Evolutionary conservation across 352 stramenopile genomes (phyloP), one percentile per base, ranked within the genome.

Genomic region (Pythium utonaiense): DNA sequence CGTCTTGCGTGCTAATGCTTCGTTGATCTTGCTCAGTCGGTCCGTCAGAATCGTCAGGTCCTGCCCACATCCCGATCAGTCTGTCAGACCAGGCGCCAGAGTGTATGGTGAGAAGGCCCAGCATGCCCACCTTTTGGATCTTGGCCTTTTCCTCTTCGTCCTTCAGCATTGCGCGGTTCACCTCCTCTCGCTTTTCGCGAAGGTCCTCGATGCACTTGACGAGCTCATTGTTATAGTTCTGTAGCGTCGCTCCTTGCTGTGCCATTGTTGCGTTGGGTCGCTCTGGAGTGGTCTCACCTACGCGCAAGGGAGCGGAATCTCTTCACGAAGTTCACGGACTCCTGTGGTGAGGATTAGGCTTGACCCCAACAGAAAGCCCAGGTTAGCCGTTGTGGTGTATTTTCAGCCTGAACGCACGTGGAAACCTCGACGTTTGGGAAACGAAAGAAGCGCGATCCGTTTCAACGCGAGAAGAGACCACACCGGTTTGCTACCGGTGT

Each of bases 181-280:
- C 85, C 67, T 96, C 88, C 63, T 97, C 89, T 27, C 91, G 83
- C 74, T 96, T 96, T 71, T 96, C 88, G 25, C 89, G 88, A 47
- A 98, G 74, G 62, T 97, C 91, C 62, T 98, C 93, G 62, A 98
- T 98, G 73, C 91, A 97, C 62, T 97, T 97, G 55, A 98, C 92
- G 24, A 97, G 78, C 70, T 98, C 91, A 77, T 98, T 98, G 75
- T 98, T 98, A 80, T 97, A 98, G 75, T 97, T 98, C 72, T 97
- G 89, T 57, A 98, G 83, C 54, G 91, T 97, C 62, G 91, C 89
- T 33, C 92, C 92, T 64, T 98, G 92, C 56, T 96, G 86, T 60
- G 92, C 89, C 89, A 93, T 91, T 3, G 36, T 17, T 44, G 36
- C 36, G 36, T 44, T 17, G 14, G 36, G 14, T 41, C 6, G 34